Evolutionary conservation across 305 asterid genomes (phyloP), one percentile per base, ranked within the genome.

Genomic region (Fraxinus angustifolia): DNA sequence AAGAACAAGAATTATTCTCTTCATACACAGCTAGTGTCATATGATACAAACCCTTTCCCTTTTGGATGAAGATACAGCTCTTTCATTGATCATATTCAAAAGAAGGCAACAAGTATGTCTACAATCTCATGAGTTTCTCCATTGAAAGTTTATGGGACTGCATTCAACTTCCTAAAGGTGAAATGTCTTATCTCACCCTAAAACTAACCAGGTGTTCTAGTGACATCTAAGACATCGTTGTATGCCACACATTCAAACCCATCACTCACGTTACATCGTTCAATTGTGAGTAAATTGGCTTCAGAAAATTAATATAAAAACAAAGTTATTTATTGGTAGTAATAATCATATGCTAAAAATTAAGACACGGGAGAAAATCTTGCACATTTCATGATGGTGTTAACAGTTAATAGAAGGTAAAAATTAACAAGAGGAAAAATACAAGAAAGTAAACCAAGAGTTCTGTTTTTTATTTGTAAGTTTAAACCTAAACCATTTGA

Each of bases 401-500:
- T 30, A 26, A 8, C 0, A 62, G 34, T 65, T 65, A 68, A 28
- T 68, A 68, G 8, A 68, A 68, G 10, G 10, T 8, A 65, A 4
- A 28, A 1, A 30, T 30, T 30, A 14, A 31, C 74, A 68, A 68
- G 6, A 73, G 76, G 73, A 40, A 10, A 60, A 73, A 76, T 2
- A 75, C 76, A 33, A 33, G 73, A 71, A 80, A 2, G 62, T 45
- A 74, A 48, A 48, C 71, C 38, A 85, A 62, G 78, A 77, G 65
- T 73, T 77, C 75, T 53, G 34, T 81, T 79, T 50, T 42, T 34
- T 78, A 68, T 76, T 53, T 67, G 35, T 23, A 73, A 50, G 17
- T 36, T 56, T 75, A 79, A 65, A 82, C 73, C 70, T 17, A 82
- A 70, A 73, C 53, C 79, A 80, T 82, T 26, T 16, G 82, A 68